These are phyloP conservation scores for Closterium sp. DNA, from an alignment of 139 green algal species.

Conservation along the genomic window DNA sequence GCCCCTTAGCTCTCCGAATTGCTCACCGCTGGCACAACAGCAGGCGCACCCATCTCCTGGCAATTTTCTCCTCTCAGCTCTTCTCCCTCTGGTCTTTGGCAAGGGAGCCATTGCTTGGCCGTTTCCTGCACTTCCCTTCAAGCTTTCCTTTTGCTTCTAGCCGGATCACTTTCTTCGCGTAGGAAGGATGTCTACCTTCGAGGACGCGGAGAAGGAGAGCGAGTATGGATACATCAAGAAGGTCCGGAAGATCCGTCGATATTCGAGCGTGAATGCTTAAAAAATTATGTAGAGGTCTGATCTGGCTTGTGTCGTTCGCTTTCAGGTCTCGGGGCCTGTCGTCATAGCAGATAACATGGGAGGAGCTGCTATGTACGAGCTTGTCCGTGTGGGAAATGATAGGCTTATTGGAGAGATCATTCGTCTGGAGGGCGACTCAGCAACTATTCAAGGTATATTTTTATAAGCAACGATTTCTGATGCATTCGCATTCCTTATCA, in stretches of 20 bases:
- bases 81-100: not conserved
- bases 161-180: too few relatives aligned
- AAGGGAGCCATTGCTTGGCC: not conserved
- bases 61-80: too few relatives aligned
- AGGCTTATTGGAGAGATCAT: constrained; percentile 99
- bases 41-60: too few relatives aligned
- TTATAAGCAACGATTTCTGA: not conserved
- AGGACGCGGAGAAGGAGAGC: constrained; percentile 48
- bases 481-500: not conserved
- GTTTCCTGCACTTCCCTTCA: not conserved
- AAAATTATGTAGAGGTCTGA: not conserved
- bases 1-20: too few relatives aligned
- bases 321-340: constrained; percentile 89
- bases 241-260: constrained; percentile 16
- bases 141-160: not conserved
- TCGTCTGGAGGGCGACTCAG: constrained; percentile 91
- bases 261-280: not conserved
- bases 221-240: constrained; percentile 56
- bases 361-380: constrained; percentile 97
- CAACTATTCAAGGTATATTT: constrained; percentile 85
- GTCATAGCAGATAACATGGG: constrained; percentile 94
- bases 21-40: too few relatives aligned
- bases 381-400: constrained; percentile 91
- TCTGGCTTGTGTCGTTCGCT: not conserved
- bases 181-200: constrained; percentile 36